These are phyloP conservation scores for Agroathelia rolfsii DNA, from an alignment of 1,284 basidiomycete genomes.

Conservation along the genomic window DNA sequence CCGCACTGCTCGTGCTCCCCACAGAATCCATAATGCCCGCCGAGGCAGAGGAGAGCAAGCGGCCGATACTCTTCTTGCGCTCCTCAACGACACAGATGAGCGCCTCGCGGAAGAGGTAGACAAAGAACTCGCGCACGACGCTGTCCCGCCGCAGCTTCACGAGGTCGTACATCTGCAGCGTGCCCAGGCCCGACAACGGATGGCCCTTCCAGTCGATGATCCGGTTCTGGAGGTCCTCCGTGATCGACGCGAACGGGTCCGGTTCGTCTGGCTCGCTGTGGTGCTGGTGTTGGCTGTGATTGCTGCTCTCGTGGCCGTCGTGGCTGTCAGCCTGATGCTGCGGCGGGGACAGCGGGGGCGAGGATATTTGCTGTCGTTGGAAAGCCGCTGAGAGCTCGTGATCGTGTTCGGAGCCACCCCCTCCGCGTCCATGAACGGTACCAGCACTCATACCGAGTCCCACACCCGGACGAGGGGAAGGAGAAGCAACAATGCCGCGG, in stretches of 20 bases:
- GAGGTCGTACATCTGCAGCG: conserved; percentile 85
- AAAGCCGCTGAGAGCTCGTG: no score
- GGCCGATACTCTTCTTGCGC: conserved; percentile 70
- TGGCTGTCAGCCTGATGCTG: conserved; percentile 17
- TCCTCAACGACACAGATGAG: conserved; percentile 96
- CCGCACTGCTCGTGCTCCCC: conserved; percentile 30
- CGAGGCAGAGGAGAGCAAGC: conserved; percentile 54
- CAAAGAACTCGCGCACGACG: conserved; percentile 83
- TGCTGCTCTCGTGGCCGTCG: conserved; percentile 17
- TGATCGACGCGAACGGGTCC: conserved; percentile 69
- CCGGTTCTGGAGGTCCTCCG: conserved; percentile 78
- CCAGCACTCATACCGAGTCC: no score
- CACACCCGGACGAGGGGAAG: no score
- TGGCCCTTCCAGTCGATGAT: conserved; percentile 94
- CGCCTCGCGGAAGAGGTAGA: conserved; percentile 94
- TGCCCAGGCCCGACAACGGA: conserved; percentile 77
- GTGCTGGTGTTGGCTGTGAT: conserved; percentile 11
- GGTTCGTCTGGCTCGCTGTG: conserved; percentile 33
- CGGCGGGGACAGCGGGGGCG: conserved; percentile 30
- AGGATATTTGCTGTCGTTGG: no score
- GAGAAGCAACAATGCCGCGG: no score
- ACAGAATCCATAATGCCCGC: conserved; percentile 36
- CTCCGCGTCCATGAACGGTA: no score
- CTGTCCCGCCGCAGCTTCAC: conserved; percentile 81
- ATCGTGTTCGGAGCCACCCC: no score